phyloP scores from a whole-genome alignment of 1,284 basidiomycete species.

The Taiwanofungus camphoratus region DNA sequence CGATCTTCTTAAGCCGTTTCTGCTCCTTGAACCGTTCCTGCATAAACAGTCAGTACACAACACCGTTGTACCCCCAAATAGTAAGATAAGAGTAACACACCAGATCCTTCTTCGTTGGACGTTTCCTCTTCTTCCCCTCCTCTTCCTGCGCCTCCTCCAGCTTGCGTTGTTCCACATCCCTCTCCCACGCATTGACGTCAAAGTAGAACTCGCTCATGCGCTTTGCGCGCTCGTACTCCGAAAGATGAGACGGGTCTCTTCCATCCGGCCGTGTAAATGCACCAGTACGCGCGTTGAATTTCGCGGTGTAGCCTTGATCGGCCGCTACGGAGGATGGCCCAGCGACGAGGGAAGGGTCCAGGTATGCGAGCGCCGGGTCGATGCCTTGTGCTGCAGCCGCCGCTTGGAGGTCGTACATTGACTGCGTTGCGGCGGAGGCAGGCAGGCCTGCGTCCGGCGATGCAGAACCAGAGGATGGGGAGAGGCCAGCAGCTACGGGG shows the following conservation, averaged over 20 bases:
- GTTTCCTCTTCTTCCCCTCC: slow-evolving; percentile 58
- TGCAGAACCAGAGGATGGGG: slow-evolving; percentile 22
- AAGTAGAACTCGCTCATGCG: slow-evolving; percentile 89
- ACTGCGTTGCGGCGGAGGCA: slow-evolving; percentile 19
- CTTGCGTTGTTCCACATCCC: slow-evolving; percentile 56
- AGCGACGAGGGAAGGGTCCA: slow-evolving; percentile 67
- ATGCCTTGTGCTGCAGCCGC: slow-evolving; percentile 74
- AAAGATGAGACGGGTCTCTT: slow-evolving; percentile 70
- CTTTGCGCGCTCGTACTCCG: slow-evolving; percentile 78
- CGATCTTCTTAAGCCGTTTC: slow-evolving; percentile 77
- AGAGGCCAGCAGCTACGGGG: slow-evolving; percentile 15
- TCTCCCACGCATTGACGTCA: slow-evolving; percentile 79
- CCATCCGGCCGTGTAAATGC: slow-evolving; percentile 63
- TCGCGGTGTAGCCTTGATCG: slow-evolving; percentile 54
- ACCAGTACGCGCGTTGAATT: slow-evolving; percentile 84
- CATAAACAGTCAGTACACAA: slow-evolving; percentile 13
- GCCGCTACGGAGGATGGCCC: slow-evolving; percentile 33
- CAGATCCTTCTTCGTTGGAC: slow-evolving; percentile 82
- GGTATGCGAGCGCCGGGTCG: slow-evolving; percentile 77
- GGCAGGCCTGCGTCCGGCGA: slow-evolving; percentile 21
- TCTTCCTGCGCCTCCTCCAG: slow-evolving; percentile 49
- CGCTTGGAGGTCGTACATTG: slow-evolving; percentile 45
- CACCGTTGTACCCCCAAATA: slow-evolving; percentile 10
- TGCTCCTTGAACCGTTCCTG: slow-evolving; percentile 87
- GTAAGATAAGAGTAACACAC: slow-evolving; percentile 41